Evolutionary conservation across 2,329 filamentous ascomycete species (phyloP).

Genomic region (Tolypocladium endophyticum): DNA sequence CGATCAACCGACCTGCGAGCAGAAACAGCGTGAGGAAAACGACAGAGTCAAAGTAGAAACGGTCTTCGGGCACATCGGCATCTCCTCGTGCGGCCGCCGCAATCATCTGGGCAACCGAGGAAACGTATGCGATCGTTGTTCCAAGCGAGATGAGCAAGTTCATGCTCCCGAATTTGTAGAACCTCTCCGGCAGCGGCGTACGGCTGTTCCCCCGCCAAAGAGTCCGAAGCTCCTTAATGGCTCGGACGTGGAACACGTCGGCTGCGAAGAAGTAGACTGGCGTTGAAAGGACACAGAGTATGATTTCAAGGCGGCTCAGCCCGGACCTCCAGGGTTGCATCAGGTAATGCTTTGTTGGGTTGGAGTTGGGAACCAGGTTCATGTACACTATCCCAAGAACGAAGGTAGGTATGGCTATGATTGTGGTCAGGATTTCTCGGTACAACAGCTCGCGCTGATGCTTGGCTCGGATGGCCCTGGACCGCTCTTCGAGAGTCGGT

Average conservation of each 20-base stretch:
- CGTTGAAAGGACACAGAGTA: conserved; percentile 71
- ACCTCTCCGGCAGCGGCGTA: conserved; percentile 61
- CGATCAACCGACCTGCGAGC: conserved; percentile 61
- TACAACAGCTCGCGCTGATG: conserved; percentile 60
- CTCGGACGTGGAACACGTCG: conserved; percentile 72
- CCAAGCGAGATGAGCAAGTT: conserved; percentile 86
- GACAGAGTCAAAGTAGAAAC: conserved; percentile 83
- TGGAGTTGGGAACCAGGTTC: conserved; percentile 56
- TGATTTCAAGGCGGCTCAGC: conserved; percentile 66
- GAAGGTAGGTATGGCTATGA: conserved; percentile 71
- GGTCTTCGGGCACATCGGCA: conserved; percentile 27
- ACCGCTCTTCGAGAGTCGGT: conserved; percentile 73
- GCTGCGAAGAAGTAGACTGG: conserved; percentile 81
- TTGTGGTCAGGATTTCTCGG: conserved; percentile 59
- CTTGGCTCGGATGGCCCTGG: conserved; percentile 57
- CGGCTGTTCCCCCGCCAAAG: conserved; percentile 70
- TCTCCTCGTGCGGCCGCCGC: conserved; percentile 40
- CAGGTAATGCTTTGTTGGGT: conserved; percentile 51
- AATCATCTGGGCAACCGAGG: conserved; percentile 70
- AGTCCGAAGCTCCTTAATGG: conserved; percentile 65
- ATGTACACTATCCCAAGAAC: conserved; percentile 86
- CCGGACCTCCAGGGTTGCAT: conserved; percentile 63
- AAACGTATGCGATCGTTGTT: conserved; percentile 77
- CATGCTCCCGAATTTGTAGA: conserved; percentile 95
- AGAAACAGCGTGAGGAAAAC: conserved; percentile 87